A percentile compares a stretch with the other conserved stretches of the same genome.
Evolutionary conservation across 768 basidiomycete genomes (phyloP).

Genomic region (Piloderma croceum): DNA sequence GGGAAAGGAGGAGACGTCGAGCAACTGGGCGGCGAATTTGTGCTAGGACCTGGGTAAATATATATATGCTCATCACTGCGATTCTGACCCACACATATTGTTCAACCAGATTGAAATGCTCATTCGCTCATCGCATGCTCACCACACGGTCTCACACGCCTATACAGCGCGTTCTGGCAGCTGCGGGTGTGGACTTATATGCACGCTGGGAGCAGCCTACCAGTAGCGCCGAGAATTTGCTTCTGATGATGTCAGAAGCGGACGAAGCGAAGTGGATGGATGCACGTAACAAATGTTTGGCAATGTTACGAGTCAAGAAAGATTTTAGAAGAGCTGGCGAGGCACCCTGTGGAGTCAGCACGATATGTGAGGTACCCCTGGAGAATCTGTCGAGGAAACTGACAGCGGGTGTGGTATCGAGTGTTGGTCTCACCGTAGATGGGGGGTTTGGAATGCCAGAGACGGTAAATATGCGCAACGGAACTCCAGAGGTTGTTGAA

Average conservation of each 20-base stretch:
- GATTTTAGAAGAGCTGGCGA: too few relatives aligned
- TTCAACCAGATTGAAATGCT: constrained; percentile 48
- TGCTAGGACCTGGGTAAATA: constrained; percentile 57
- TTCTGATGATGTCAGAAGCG: constrained; percentile 16
- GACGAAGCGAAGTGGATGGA: constrained; percentile 28
- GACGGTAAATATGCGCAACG: too few relatives aligned
- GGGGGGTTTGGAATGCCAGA: too few relatives aligned
- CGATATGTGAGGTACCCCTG: too few relatives aligned
- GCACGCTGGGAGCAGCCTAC: constrained; percentile 1
- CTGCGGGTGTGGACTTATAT: constrained; percentile 42
- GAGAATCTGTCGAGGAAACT: too few relatives aligned
- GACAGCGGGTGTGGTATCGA: too few relatives aligned
- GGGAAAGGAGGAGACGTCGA: constrained; percentile 69
- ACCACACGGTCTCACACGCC: constrained; percentile 68
- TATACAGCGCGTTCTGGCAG: constrained; percentile 60
- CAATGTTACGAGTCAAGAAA: too few relatives aligned
- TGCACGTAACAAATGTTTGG: too few relatives aligned
- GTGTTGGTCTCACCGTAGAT: too few relatives aligned
- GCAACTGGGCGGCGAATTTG: constrained; percentile 89
- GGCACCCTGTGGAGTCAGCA: too few relatives aligned
- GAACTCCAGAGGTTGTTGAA: too few relatives aligned
- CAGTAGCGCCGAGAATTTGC: neutral
- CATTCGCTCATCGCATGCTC: constrained; percentile 84
- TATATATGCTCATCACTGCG: neutral
- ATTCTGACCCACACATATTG: constrained; percentile 3